Evolutionary conservation across 495 filamentous ascomycete genomes (phyloP).

Genomic region (Xylona heveae): DNA sequence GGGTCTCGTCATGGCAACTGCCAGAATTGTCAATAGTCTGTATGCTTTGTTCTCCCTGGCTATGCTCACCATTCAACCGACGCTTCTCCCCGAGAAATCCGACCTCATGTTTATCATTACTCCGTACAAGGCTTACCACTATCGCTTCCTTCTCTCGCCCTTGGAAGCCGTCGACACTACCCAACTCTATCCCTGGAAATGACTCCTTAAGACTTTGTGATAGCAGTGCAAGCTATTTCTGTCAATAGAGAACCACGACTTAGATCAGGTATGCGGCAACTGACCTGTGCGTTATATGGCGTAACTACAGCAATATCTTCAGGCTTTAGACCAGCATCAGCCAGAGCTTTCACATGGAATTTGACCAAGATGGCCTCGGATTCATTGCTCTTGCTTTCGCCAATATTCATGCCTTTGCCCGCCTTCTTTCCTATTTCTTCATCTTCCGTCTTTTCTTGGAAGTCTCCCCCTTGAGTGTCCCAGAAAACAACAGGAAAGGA

Average conservation of each 20-base stretch:
- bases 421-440: conserved; percentile 22
- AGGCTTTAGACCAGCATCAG: conserved; percentile 55
- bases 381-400: conserved; percentile 86
- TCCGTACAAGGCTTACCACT: conserved; percentile 74
- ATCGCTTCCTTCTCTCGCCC: conserved; percentile 94
- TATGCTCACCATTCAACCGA: conserved; percentile 59
- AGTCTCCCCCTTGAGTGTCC: conserved; percentile 91
- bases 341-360: conserved; percentile 47
- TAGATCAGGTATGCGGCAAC: conserved; percentile 6
- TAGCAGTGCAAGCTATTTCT: conserved; percentile 41
- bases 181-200: conserved; percentile 71
- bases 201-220: conserved; percentile 51
- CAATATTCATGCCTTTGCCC: conserved; percentile 28
- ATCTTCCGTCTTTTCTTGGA: conserved; percentile 34
- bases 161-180: conserved; percentile 93
- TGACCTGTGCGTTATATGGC: conserved; percentile 83
- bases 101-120: conserved; percentile 68
- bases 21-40: conserved; percentile 4
- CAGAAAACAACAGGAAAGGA: conserved; percentile 75
- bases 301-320: conserved; percentile 87
- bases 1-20: conserved; percentile 89
- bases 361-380: conserved; percentile 70
- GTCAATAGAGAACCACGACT: conserved; percentile 2
- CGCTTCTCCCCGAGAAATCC: conserved; percentile 91
- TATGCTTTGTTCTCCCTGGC: conserved; percentile 6